Percentiles rank a stretch among this genome's conserved stretches.
Evolutionary conservation across 1,139 yeast genomes (phyloP).

Genomic region (Zhuliangozyma parablackwelliae): DNA sequence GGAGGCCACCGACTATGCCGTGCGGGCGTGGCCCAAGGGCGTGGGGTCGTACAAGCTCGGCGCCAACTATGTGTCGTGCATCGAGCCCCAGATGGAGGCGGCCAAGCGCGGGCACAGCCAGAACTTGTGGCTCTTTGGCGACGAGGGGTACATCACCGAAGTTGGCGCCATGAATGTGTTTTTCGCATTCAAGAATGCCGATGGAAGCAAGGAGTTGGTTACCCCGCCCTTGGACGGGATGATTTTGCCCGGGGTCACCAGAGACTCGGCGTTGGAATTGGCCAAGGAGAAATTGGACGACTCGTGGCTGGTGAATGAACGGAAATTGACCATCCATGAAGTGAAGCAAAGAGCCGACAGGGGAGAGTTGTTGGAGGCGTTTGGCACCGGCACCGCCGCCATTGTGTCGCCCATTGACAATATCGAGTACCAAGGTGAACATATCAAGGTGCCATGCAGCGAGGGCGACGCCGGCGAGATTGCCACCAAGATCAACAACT

Average conservation of each 20-base stretch:
- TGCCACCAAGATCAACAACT: conserved; percentile 68
- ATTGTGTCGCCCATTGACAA: conserved; percentile 89
- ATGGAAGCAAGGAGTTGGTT: conserved; percentile 85
- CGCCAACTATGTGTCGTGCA: conserved; percentile 95
- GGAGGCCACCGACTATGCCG: conserved; percentile 92
- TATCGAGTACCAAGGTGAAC: conserved; percentile 73
- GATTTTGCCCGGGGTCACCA: conserved; percentile 92
- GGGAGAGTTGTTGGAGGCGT: conserved; percentile 88
- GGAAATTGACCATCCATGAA: conserved; percentile 77
- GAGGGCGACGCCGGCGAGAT: conserved; percentile 81
- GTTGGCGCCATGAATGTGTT: conserved; percentile 97
- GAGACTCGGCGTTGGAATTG: conserved; percentile 79
- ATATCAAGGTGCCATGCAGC: conserved; percentile 70
- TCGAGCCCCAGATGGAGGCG: conserved; percentile 84
- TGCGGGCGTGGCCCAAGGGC: conserved; percentile 99
- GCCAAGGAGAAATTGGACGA: conserved; percentile 68
- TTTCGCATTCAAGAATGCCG: conserved; percentile 66
- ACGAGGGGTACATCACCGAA: conserved; percentile 85
- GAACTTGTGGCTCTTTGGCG: conserved; percentile 94
- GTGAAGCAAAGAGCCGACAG: conserved; percentile 69
- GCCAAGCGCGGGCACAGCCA: conserved; percentile 88
- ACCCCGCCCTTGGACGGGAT: conserved; percentile 98
- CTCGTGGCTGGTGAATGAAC: conserved; percentile 79
- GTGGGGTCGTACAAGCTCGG: conserved; percentile 94
- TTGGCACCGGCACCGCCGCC: conserved; percentile 98